A percentile compares a stretch with the other conserved stretches of the same genome.
Evolutionary conservation across 2,329 filamentous ascomycete species (phyloP).

Genomic region (Cladosporium sp.): DNA sequence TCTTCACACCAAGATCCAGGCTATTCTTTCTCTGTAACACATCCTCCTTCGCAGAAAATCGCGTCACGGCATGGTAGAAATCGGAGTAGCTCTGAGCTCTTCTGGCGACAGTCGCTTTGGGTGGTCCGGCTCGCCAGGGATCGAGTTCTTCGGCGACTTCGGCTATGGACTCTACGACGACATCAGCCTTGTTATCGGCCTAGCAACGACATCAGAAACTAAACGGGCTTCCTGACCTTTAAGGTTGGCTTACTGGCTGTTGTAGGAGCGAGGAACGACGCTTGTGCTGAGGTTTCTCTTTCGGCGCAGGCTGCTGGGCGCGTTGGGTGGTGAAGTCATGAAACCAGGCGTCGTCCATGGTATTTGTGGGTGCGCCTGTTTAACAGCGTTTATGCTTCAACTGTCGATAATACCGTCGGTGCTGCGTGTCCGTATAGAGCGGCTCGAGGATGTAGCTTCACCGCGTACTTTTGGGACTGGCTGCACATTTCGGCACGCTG

Average conservation of each 20-base stretch:
- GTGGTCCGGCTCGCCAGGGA: conserved; percentile 56
- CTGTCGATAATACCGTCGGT: neutral
- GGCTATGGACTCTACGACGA: conserved; percentile 57
- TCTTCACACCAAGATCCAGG: conserved; percentile 39
- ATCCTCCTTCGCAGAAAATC: conserved; percentile 57
- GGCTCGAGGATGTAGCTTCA: neutral
- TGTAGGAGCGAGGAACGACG: conserved; percentile 68
- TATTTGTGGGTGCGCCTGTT: conserved; percentile 6
- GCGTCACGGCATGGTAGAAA: conserved; percentile 65
- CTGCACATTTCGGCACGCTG: neutral
- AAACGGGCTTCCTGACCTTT: conserved; percentile 7
- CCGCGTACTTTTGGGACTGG: neutral
- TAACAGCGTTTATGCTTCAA: neutral
- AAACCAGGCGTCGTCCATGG: conserved; percentile 76
- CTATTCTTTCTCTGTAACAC: conserved; percentile 36
- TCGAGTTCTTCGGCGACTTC: conserved; percentile 61
- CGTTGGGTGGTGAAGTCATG: conserved; percentile 62
- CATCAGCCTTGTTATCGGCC: conserved; percentile 57
- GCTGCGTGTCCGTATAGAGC: conserved; percentile 10
- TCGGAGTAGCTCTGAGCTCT: conserved; percentile 77
- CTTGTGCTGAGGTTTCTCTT: conserved; percentile 56
- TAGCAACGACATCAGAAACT: conserved; percentile 47
- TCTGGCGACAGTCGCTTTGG: conserved; percentile 63
- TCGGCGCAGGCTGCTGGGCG: conserved; percentile 51
- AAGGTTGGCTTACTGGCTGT: conserved; percentile 48